Evolutionary conservation across 805 yeast genomes (phyloP).

Genomic region (Ogataea trehaloabstinens): DNA sequence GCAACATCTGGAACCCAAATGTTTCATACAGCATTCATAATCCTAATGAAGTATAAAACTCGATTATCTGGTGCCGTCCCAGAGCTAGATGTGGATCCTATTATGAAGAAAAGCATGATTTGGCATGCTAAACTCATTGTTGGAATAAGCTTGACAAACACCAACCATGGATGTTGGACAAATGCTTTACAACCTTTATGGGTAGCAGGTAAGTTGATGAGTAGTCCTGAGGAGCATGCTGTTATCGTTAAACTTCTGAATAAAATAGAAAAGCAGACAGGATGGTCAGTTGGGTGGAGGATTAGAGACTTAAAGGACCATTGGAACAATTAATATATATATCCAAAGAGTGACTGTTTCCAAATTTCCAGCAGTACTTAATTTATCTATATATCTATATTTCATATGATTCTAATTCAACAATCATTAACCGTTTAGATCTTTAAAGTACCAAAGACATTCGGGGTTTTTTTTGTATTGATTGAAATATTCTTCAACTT

Average conservation of each 20-base stretch:
- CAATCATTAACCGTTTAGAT: conserved; percentile 20
- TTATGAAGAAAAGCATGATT: conserved; percentile 16
- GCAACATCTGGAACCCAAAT: conserved; percentile 40
- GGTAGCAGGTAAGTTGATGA: conserved; percentile 27
- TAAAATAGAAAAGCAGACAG: conserved; percentile 23
- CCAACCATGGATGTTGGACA: conserved; percentile 26
- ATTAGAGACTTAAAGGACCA: conserved; percentile 21
- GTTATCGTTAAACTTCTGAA: conserved; percentile 20
- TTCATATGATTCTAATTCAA: neutral
- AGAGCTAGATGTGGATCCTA: conserved; percentile 9
- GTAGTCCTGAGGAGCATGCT: conserved; percentile 25
- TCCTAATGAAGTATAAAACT: conserved; percentile 40
- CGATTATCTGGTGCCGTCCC: conserved; percentile 19
- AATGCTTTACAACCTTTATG: conserved; percentile 28
- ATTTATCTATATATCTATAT: too few species aligned
- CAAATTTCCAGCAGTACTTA: too few species aligned
- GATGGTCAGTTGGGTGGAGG: conserved; percentile 23
- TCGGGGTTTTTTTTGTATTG: conserved; percentile 12
- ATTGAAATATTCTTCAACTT: conserved; percentile 27
- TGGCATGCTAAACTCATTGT: conserved; percentile 39
- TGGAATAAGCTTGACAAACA: conserved; percentile 33
- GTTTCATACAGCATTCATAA: conserved; percentile 39
- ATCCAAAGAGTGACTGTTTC: too few species aligned
- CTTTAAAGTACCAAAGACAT: conserved; percentile 29
- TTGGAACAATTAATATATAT: conserved; percentile 14